A percentile compares a stretch with the other conserved stretches of the same genome.
phyloP scores from a whole-genome alignment of 257 asterid species.

The Nicotiana benthamiana region DNA sequence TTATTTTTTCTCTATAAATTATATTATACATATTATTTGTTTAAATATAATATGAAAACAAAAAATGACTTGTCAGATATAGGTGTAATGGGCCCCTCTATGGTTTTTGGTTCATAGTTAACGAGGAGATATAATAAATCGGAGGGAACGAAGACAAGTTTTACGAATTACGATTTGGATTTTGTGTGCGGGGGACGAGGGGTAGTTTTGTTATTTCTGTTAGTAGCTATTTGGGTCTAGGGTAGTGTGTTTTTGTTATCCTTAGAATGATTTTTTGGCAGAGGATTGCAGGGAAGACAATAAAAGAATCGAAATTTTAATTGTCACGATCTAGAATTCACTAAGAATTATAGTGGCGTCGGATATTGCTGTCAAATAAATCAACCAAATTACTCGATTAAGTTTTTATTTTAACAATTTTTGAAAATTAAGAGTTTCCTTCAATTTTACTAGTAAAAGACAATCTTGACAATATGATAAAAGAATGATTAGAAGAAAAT shows the following conservation, averaged over 20 bases:
- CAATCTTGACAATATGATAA: too few relatives aligned
- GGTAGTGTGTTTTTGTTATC: background rate
- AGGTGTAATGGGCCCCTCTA: background rate
- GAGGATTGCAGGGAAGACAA: background rate
- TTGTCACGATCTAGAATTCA: too few relatives aligned
- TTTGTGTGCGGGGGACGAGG: background rate
- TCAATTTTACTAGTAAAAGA: too few relatives aligned
- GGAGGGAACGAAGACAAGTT: background rate
- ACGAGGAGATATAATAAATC: background rate
- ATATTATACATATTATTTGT: too few relatives aligned
- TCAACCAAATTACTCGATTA: too few relatives aligned
- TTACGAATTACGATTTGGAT: conserved; percentile 10
- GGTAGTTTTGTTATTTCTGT: background rate
- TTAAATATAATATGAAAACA: background rate
- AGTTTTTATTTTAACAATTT: too few relatives aligned
- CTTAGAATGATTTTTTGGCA: background rate
- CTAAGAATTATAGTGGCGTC: too few relatives aligned
- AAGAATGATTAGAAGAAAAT: too few relatives aligned
- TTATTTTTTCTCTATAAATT: too few relatives aligned
- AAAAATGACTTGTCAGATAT: conserved; percentile 6
- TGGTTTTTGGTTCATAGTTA: background rate
- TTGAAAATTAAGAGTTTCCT: too few relatives aligned
- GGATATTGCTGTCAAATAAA: too few relatives aligned
- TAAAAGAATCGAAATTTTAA: background rate
- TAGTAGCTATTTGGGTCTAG: background rate